phyloP scores from a whole-genome alignment of 1,139 yeast genomes.

The Pichia inconspicua region DNA sequence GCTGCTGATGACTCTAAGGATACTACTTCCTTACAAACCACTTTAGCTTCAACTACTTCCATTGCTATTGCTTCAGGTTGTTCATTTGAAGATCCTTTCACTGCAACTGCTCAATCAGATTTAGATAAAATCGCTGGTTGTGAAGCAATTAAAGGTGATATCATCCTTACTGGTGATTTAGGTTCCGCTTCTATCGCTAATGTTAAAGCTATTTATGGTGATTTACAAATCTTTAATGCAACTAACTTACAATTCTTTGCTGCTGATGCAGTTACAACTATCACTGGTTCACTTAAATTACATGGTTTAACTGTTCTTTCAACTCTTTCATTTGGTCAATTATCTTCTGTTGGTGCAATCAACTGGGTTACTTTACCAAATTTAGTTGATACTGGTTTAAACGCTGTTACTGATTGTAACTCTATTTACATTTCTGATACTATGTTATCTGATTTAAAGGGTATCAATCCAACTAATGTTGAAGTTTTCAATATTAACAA shows the following conservation, averaged over 20 bases:
- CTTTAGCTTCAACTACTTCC: conserved; percentile 31
- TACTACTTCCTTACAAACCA: conserved; percentile 22
- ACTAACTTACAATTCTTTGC: conserved; percentile 52
- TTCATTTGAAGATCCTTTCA: conserved; percentile 41
- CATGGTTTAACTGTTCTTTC: conserved; percentile 59
- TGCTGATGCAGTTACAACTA: conserved; percentile 72
- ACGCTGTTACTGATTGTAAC: conserved; percentile 72
- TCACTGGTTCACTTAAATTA: conserved; percentile 62
- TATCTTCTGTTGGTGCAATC: conserved; percentile 75
- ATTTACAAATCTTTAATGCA: conserved; percentile 58
- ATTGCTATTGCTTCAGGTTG: conserved; percentile 46
- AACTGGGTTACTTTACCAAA: conserved; percentile 81
- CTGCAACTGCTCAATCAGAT: conserved; percentile 73
- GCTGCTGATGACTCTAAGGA: conserved; percentile 9
- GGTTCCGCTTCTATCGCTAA: conserved; percentile 48
- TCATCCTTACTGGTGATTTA: conserved; percentile 57
- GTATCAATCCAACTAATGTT: conserved; percentile 69
- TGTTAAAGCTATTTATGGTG: conserved; percentile 69
- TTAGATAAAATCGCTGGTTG: conserved; percentile 69
- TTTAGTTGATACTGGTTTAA: conserved; percentile 59
- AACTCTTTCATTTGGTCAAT: conserved; percentile 66
- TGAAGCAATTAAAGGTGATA: conserved; percentile 72
- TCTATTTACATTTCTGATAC: conserved; percentile 79
- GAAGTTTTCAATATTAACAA: conserved; percentile 82
- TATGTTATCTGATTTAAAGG: conserved; percentile 65